Percentiles rank a stretch among this genome's conserved stretches.
Evolutionary conservation across 2,329 filamentous ascomycete species (phyloP).

Genomic region (Hortaea sp.): DNA sequence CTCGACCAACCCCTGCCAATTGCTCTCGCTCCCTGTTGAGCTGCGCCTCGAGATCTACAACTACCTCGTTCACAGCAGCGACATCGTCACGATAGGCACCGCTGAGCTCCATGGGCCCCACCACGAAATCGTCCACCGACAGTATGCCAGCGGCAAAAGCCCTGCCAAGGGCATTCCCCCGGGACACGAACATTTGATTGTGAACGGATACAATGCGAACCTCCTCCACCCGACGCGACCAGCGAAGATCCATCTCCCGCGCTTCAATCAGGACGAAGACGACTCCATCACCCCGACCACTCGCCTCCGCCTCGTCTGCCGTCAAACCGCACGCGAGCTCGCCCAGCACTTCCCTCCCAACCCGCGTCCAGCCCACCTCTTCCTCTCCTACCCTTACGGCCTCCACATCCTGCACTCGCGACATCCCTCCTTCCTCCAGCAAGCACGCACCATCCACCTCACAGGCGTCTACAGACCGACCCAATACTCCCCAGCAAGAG

Average conservation of each 20-base stretch:
- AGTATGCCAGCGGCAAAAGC: slow-evolving; percentile 13
- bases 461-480: slow-evolving; percentile 27
- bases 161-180: slow-evolving; percentile 29
- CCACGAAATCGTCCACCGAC: slow-evolving; percentile 21
- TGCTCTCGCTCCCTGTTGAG: slow-evolving; percentile 29
- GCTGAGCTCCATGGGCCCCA: slow-evolving; percentile 24
- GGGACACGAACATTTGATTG: slow-evolving; percentile 27
- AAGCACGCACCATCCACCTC: slow-evolving; percentile 31
- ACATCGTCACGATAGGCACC: slow-evolving; percentile 30
- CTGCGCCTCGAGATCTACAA: slow-evolving; percentile 34
- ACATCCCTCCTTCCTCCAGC: slow-evolving; percentile 31
- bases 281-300: slow-evolving; percentile 6
- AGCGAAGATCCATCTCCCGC: slow-evolving; percentile 13
- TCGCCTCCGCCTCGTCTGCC: slow-evolving; percentile 17
- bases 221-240: slow-evolving; percentile 24
- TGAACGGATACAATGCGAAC: slow-evolving; percentile 21
- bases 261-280: slow-evolving; percentile 4
- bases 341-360: slow-evolving; percentile 22
- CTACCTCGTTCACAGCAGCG: slow-evolving; percentile 27
- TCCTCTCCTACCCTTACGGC: slow-evolving; percentile 32
- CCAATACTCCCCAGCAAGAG: slow-evolving; percentile 9
- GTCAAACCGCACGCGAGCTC: slow-evolving; percentile 26
- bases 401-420: slow-evolving; percentile 29
- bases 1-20: slow-evolving; percentile 6
- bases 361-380: slow-evolving; percentile 27